These are phyloP conservation scores for Triticum timopheevii DNA, from an alignment of 176 grass and related monocot species.

Conservation along the genomic window DNA sequence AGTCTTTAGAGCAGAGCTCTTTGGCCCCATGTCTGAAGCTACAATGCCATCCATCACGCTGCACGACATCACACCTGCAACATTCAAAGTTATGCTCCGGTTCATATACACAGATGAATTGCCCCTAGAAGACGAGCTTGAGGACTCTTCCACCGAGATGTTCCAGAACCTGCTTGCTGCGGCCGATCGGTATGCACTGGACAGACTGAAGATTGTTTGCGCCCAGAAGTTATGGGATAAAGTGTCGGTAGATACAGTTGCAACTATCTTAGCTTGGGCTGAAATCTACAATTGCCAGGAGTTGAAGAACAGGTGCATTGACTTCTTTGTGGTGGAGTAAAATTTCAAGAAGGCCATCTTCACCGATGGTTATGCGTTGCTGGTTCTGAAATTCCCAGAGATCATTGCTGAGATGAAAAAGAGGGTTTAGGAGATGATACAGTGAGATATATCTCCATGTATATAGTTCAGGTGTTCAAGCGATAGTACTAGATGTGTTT, in stretches of 20 bases:
- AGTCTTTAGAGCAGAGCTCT: slow-evolving; percentile 36
- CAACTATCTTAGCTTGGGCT: slow-evolving; percentile 33
- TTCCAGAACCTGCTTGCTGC: slow-evolving; percentile 24
- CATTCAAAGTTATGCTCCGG: slow-evolving; percentile 42
- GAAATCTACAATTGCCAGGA: slow-evolving; percentile 38
- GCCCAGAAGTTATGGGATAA: slow-evolving; percentile 35
- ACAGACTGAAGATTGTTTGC: slow-evolving; percentile 56
- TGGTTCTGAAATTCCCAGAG: not conserved
- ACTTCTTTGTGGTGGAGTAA: slow-evolving; percentile 6
- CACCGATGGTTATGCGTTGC: not conserved
- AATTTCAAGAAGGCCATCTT: not conserved
- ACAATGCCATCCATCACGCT: slow-evolving; percentile 8
- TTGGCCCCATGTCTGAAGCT: slow-evolving; percentile 16
- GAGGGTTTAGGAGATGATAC: not conserved
- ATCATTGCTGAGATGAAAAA: not conserved
- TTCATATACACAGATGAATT: slow-evolving; percentile 51
- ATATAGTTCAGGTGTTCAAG: not conserved
- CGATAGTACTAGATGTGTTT: not conserved
- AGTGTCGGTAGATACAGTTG: slow-evolving; percentile 30
- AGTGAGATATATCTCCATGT: not conserved
- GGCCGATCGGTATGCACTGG: slow-evolving; percentile 54
- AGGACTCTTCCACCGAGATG: not conserved
- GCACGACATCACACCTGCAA: not conserved
- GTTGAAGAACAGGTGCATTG: slow-evolving; percentile 54
- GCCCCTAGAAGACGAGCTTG: not conserved